Evolutionary conservation across 1,284 basidiomycete genomes (phyloP), one percentile per base, ranked within the genome.

Genomic region (Sanghuangporus sanghuang): DNA sequence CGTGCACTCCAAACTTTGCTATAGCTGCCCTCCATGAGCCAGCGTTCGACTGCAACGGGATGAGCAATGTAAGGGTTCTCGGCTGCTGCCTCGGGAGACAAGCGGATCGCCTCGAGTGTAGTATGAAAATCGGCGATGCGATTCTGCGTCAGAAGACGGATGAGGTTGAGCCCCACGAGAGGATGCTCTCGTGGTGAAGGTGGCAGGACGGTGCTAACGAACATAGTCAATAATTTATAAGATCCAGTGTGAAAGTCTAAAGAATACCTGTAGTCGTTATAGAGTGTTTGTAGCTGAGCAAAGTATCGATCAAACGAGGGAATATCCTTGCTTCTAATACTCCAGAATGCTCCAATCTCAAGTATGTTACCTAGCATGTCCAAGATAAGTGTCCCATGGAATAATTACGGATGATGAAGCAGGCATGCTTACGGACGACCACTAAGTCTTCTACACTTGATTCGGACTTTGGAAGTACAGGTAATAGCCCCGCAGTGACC

Each of bases 21-120:
- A 75, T 99, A 99, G 71, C 90, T 92, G 42, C 96, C 96, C 75
- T 99, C 97, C 96, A 99, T 99, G 64, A 99, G 82, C 93, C 96
- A 98, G 57, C 93, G 83, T 75, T 99, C 97, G 64, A 95, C 82
- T 73, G 95, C 93, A 63, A 95, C 89, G 1, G 93, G 92, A 73
- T 95, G 92, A 64, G 85, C 84, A 69, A 96, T 89, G 73, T 85
- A 95, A 16, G 86, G 86, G 73, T 93, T 93, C 36, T 85, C 81
- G 42, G 85, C 78, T 67, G 92, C 85, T 52, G 85, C 83, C 66
- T 91, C 87, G 0, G 88, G 83, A 53, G 86, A 83, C 32, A 96
- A 79, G 2, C 87, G 87, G 21, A 99, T 84, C n/a, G 93, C 92
- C 75, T 99, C 97, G 64, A 99, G 86, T n/a, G 93, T 89, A n/a